phyloP scores from a whole-genome alignment of 1,284 basidiomycete species.

The Cystobasidium sp. region DNA sequence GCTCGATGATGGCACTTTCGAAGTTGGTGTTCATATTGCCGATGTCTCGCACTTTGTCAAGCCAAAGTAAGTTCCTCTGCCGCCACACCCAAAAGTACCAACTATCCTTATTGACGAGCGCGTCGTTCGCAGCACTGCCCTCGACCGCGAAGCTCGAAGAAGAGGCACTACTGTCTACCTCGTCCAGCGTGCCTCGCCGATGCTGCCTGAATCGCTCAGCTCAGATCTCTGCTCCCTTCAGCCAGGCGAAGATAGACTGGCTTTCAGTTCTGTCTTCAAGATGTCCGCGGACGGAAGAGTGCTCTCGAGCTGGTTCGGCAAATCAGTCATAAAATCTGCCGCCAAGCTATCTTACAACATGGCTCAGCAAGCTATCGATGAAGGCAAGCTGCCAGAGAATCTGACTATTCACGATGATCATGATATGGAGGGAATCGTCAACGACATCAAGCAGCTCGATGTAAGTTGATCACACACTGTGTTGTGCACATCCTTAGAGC shows the following conservation, averaged over 20 bases:
- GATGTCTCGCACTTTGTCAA: constrained; percentile 87
- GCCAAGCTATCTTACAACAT: constrained; percentile 82
- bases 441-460: constrained; percentile 74
- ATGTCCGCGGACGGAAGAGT: constrained; percentile 82
- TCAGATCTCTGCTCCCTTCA: constrained; percentile 91
- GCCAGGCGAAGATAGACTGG: constrained; percentile 82
- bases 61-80: constrained; percentile 45
- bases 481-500: too few species aligned
- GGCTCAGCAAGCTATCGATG: constrained; percentile 80
- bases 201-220: constrained; percentile 88
- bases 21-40: constrained; percentile 90
- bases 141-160: constrained; percentile 97
- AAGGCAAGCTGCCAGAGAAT: constrained; percentile 64
- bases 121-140: constrained; percentile 64
- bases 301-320: constrained; percentile 86
- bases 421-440: constrained; percentile 65
- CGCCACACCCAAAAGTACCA: constrained; percentile 54
- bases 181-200: constrained; percentile 91
- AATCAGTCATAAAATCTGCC: constrained; percentile 86
- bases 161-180: constrained; percentile 94
- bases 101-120: constrained; percentile 69
- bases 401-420: constrained; percentile 67
- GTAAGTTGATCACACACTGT: constrained; percentile 53
- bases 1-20: constrained; percentile 87
- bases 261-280: constrained; percentile 87